Base-by-base conservation (phyloP, 306 rosid species). In the Prunus salicina region DNA sequence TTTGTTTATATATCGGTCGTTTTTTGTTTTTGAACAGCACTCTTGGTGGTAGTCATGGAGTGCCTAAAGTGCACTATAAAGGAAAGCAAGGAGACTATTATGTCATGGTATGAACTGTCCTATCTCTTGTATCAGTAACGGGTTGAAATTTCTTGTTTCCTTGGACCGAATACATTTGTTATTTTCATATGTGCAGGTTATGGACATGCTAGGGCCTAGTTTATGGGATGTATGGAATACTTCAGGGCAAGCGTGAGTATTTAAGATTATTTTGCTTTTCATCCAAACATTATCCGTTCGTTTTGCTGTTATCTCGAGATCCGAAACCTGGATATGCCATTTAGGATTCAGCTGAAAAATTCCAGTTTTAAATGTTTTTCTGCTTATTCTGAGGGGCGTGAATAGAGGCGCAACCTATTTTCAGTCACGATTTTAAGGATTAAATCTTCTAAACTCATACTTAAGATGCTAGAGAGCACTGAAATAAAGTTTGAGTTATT, bases 171-270 rank as follows among this genome's bases (percentile, higher is more conserved):
- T 30, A 19, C 76, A 47, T 60, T 73, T 61, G 32, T 46, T 6
- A 12, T 74, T 72, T 62, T 46, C 62, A 28, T 76, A 41, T 69
- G 20, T 80, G 79, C 85, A 96, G 98, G 99, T 96, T 72, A 96
- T 96, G 99, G 99, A 96, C 83, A 96, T 96, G 89, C 89, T 96
- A 74, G 99, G 99, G 24, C 99, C 99, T 50, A 96, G 97, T 79
- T 82, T 96, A 83, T 96, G 99, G 98, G 99, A 96, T 88, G 96
- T 91, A 18, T 92, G 99, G 99, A 94, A 94, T 83, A 56, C 96
- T 82, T 94, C 97, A 55, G 91, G 91, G 73, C 98, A 94, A 86
- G 82, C 91, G 98, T 94, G 86, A 91, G 98, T 85, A 78, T 72
- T 71, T 66, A 52, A 16, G 73, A 56, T 56, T 72, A 50, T 27